phyloP scores from a whole-genome alignment of 2,329 filamentous ascomycete genomes.

The Hypoxylon sp. region DNA sequence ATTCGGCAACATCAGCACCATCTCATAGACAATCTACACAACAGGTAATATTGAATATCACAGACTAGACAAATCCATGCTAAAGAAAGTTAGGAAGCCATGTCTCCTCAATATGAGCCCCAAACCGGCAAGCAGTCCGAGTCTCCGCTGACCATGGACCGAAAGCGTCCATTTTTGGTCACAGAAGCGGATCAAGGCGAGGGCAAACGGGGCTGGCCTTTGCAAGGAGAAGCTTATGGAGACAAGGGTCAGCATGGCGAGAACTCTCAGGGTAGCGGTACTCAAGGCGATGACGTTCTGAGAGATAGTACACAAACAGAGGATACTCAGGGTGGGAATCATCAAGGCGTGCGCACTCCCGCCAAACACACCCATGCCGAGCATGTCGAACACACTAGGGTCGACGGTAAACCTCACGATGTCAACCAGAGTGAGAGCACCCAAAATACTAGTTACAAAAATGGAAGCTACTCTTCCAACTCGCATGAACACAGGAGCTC shows the following conservation, averaged over 20 bases:
- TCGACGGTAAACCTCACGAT: background rate
- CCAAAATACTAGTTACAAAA: background rate
- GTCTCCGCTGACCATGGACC: conserved; percentile 7
- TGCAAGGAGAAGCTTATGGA: background rate
- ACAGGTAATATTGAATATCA: conserved; percentile 11
- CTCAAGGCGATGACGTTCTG: background rate
- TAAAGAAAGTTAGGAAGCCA: conserved; percentile 12
- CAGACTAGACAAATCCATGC: background rate
- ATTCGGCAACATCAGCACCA: conserved; percentile 30
- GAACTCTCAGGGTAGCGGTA: background rate
- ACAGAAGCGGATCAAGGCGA: conserved; percentile 6
- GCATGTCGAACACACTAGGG: background rate
- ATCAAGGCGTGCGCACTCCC: background rate
- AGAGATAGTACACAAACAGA: background rate
- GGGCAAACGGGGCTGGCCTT: background rate
- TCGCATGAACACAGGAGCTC: background rate
- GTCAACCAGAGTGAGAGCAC: background rate
- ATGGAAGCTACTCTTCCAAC: background rate
- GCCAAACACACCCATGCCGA: background rate
- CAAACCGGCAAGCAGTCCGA: background rate
- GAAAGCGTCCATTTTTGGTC: conserved; percentile 18
- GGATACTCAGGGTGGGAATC: background rate
- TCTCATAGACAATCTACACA: conserved; percentile 17
- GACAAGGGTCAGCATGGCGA: background rate
- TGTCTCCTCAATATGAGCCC: conserved; percentile 10